Base-by-base conservation (phyloP, 108 stramenopile species). In the Nitzschia sp. region DNA sequence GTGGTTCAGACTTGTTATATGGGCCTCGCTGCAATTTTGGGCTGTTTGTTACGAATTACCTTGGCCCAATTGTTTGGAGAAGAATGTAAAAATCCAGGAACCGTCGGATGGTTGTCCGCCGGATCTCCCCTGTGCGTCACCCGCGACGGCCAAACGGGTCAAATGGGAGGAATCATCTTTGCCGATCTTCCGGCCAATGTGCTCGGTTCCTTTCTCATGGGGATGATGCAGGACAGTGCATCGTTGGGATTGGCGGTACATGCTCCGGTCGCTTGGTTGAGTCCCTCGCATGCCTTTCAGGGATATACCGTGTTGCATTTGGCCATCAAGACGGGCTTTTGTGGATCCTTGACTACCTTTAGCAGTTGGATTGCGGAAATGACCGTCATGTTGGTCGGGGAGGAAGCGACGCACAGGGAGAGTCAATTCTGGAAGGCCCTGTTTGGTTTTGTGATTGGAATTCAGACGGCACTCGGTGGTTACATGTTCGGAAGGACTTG, bases 271-370 rank as follows among this genome's bases (percentile, higher is more conserved):
- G 85, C 79, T 33, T 85, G 77, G 77, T 28, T 89, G 21, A 47
- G 33, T 6, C 71, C 72, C 23, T 45, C 75, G 32, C 59, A 81
- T 58, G 67, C 65, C 15, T 76, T 85, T 29, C 85, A 89, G 45
- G 19, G 26, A 5, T 72, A 54, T 16, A 57, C 63, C 16, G 69
- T 80, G 11, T 52, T 85, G 36, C 85, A 90, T 69, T 53, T 84
- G 25, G 89, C 84, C 22, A 65, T 90, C 11, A 77, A 63, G 26
- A 87, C 89, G 21, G 89, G 80, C 23, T 73, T 90, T 19, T 91
- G 89, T 58, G 89, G 89, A n/a, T 77, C 79, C 0, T 44, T 91
- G 3, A 91, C 89, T 4, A 91, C 89, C 0, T 85, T 87, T 63
- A 72, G 72, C 5, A 77, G 75, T 25, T 90, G 85, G 85, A 87